Evolutionary conservation across 306 rosid genomes (phyloP), one percentile per base, ranked within the genome.

Genomic region (Cicer chorassanicum): DNA sequence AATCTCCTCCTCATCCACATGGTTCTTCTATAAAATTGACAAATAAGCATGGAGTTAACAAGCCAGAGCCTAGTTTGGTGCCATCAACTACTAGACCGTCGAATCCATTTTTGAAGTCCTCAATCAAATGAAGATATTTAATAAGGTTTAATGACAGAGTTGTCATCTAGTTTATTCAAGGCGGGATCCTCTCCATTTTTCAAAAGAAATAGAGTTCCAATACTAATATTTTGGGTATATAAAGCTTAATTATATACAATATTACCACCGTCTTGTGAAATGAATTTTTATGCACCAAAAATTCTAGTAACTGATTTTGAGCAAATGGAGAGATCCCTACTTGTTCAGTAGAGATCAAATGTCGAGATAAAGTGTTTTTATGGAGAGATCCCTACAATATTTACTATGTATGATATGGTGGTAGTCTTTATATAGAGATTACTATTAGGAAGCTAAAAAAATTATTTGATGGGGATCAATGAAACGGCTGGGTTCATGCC

Each of bases 31-130:
- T 78, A 7, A 87, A 83, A 68, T 65, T 75, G 24, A 64, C 83
- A 55, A 84, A 80, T 71, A 80, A 73, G 72, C 82, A 68, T 57
- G 84, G 78, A 48, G 74, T 34, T 34, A 80, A 84, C 79, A 83
- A 79, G 38, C 81, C 76, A 65, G 92, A 64, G 65, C 74, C 56
- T 38, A 76, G 87, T 81, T 80, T 61, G 72, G 86, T 21, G 49
- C 86, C 84, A 76, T 6, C 89, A 44, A 81, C 41, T 62, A 83
- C 41, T 62, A 83, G 97, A 63, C 85, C 96, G 0, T 62, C 86
- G 4, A 94, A 94, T 84, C 99, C 99, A 16, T 92, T 94, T 87
- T 77, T 88, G 72, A 94, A 92, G 96, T 81, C 92, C 45, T 73
- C 86, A 11, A 41, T 90, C 59, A 92, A 87, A 88, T 94, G 84